These are phyloP conservation scores for Rhizophora apiculata DNA, from an alignment of 345 rosid species.

Conservation along the genomic window DNA sequence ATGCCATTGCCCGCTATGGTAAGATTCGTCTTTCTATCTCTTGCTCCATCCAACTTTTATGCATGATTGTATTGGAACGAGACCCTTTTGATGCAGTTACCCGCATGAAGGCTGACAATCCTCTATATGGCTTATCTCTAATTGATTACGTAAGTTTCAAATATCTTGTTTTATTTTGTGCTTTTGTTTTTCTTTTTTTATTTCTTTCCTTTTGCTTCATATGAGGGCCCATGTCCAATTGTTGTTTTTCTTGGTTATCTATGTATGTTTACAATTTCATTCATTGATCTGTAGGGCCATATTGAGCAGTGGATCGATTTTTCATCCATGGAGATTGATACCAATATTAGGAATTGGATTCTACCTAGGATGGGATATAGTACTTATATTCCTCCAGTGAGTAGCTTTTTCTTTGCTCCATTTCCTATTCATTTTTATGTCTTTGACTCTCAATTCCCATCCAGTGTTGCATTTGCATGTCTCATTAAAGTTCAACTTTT, in stretches of 20 bases:
- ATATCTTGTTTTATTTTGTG: neutral
- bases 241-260: no score
- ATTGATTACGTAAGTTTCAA: slow-evolving; percentile 53
- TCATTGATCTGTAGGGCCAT: slow-evolving; percentile 43
- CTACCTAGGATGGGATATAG: slow-evolving; percentile 55
- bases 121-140: slow-evolving; percentile 59
- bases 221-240: neutral
- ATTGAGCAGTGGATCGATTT: slow-evolving; percentile 98
- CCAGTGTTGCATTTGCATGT: no score
- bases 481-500: no score
- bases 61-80: neutral
- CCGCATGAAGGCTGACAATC: slow-evolving; percentile 58
- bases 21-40: neutral
- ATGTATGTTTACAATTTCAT: no score
- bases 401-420: slow-evolving; percentile 8
- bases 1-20: slow-evolving; percentile 97
- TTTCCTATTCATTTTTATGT: neutral
- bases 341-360: slow-evolving; percentile 52
- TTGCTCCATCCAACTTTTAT: no score
- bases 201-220: neutral
- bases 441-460: neutral
- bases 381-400: slow-evolving; percentile 71
- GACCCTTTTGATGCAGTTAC: slow-evolving; percentile 44
- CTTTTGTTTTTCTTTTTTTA: neutral
- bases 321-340: slow-evolving; percentile 70